Percentiles rank a stretch among this genome's conserved stretches.
Evolutionary conservation across 2,329 filamentous ascomycete genomes (phyloP).

Genomic region (Xylaria sp.): DNA sequence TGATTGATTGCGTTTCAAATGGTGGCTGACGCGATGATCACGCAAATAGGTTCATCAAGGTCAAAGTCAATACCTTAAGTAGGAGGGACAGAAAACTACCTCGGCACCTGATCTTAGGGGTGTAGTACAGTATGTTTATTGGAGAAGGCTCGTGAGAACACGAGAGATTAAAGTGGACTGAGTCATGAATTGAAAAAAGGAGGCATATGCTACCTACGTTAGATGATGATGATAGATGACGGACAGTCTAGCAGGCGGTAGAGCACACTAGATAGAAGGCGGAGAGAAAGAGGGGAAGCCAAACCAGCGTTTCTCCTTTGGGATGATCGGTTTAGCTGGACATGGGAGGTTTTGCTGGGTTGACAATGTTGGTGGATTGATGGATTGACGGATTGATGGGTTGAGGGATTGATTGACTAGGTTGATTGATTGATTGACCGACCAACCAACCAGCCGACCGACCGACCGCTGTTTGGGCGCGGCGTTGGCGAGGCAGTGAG

Average conservation of each 20-base stretch:
- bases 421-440: background rate
- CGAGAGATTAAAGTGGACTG: constrained; percentile 22
- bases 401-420: background rate
- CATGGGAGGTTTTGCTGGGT: background rate
- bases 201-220: constrained; percentile 16
- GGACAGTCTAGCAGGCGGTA: constrained; percentile 15
- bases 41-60: constrained; percentile 15
- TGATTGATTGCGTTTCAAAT: constrained; percentile 28
- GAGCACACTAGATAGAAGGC: constrained; percentile 5
- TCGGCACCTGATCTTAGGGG: constrained; percentile 1
- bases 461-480: constrained; percentile 23
- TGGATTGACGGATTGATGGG: background rate
- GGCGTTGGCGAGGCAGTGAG: constrained; percentile 3
- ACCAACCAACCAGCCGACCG: constrained; percentile 5
- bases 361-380: background rate
- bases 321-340: constrained; percentile 14
- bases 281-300: constrained; percentile 26
- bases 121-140: constrained; percentile 2
- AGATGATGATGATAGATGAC: constrained; percentile 17
- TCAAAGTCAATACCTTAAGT: constrained; percentile 19
- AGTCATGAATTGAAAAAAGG: constrained; percentile 21
- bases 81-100: constrained; percentile 5
- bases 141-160: constrained; percentile 1
- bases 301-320: constrained; percentile 16
- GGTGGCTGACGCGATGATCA: constrained; percentile 32